A percentile compares a stretch with the other conserved stretches of the same genome.
phyloP scores from a whole-genome alignment of 768 basidiomycete genomes.

The Psilocybe subaeruginosa region DNA sequence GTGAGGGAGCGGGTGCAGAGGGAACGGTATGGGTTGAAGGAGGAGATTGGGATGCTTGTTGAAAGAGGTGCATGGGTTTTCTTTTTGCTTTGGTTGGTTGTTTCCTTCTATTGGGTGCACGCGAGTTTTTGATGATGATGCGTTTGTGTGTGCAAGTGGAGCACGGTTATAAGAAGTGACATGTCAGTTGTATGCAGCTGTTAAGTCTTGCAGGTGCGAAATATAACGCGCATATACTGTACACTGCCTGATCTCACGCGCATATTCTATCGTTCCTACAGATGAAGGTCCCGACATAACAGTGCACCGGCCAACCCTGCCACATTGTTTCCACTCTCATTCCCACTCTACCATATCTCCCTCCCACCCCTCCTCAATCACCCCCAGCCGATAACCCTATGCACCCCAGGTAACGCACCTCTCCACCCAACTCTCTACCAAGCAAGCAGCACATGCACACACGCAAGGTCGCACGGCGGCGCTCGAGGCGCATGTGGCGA shows the following conservation, averaged over 20 bases:
- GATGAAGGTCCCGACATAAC: too few species aligned
- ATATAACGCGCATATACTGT: not conserved
- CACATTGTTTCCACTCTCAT: too few species aligned
- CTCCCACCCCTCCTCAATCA: not conserved
- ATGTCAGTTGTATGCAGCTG: slow-evolving; percentile 46
- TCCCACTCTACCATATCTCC: too few species aligned
- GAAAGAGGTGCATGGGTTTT: too few species aligned
- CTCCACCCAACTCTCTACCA: slow-evolving; percentile 46
- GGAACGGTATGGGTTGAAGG: too few species aligned
- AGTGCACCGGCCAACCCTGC: too few species aligned
- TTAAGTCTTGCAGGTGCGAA: slow-evolving; percentile 45
- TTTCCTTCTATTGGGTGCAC: too few species aligned
- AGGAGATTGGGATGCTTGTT: too few species aligned
- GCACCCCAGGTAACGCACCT: slow-evolving; percentile 41
- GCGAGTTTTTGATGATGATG: too few species aligned
- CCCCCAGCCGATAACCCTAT: not conserved
- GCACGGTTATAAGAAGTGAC: slow-evolving; percentile 49
- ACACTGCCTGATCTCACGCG: not conserved
- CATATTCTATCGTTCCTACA: not conserved
- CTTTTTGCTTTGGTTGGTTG: too few species aligned
- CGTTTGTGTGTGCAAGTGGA: slow-evolving; percentile 9
- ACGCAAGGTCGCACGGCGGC: slow-evolving; percentile 43
- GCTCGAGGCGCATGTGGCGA: slow-evolving; percentile 58
- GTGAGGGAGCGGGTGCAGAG: too few species aligned
- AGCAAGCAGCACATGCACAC: slow-evolving; percentile 43